Conservation (phyloP, 140 eudicot genomes). For the Stevia rebaudiana region DNA sequence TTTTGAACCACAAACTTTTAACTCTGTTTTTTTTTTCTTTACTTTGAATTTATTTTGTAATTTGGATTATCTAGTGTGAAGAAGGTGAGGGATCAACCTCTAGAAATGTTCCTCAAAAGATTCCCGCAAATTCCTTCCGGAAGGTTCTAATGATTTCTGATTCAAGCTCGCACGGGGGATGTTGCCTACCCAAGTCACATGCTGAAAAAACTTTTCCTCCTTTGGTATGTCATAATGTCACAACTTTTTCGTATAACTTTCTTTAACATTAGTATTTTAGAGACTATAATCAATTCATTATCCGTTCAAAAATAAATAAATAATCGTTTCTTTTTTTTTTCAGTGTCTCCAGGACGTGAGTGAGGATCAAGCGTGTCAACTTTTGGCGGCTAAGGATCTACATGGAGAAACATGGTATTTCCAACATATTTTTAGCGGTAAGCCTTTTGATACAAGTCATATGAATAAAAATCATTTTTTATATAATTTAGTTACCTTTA, state of each 20-base stretch:
- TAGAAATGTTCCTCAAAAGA: slow-evolving; percentile 11
- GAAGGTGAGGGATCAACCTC: slow-evolving; percentile 2
- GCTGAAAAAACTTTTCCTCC: slow-evolving; percentile 35
- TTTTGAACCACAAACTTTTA: too few relatives aligned
- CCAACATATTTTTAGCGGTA: slow-evolving; percentile 36
- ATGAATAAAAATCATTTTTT: background rate
- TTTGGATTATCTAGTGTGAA: slow-evolving; percentile 18
- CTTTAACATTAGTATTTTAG: background rate
- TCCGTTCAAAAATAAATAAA: too few relatives aligned
- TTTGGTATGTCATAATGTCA: slow-evolving; percentile 19
- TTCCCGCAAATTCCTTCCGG: slow-evolving; percentile 16
- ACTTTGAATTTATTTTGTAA: background rate
- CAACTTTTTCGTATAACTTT: background rate
- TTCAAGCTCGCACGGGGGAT: slow-evolving; percentile 34
- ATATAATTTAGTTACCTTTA: background rate
- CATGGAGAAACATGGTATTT: slow-evolving; percentile 33
- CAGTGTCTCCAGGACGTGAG: slow-evolving; percentile 27
- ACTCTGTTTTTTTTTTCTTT: background rate
- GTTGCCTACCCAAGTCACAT: slow-evolving; percentile 22
- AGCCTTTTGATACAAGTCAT: background rate
- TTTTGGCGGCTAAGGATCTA: slow-evolving; percentile 33
- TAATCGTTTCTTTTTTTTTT: too few relatives aligned
- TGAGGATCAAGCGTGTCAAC: slow-evolving; percentile 23
- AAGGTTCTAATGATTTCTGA: slow-evolving; percentile 35
- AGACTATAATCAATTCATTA: background rate